These are phyloP conservation scores for Lactarius evosmus DNA, from an alignment of 768 basidiomycete genomes.

Conservation along the genomic window DNA sequence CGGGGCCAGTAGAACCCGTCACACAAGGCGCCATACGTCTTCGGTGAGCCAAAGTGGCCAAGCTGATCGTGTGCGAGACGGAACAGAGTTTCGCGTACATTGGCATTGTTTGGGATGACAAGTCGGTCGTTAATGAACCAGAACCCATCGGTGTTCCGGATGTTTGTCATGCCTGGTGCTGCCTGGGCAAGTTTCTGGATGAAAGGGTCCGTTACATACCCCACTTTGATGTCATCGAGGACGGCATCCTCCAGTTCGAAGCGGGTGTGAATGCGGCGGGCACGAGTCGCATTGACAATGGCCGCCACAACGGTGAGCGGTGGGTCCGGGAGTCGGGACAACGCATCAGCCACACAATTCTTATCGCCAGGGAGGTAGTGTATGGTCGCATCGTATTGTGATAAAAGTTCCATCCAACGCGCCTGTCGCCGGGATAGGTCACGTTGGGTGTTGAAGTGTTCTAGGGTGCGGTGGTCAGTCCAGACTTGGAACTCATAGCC, in stretches of 20 bases:
- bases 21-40: no score
- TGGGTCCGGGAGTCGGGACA: constrained; percentile 32
- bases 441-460: constrained; percentile 29
- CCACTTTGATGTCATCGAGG: no score
- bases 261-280: constrained; percentile 15
- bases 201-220: no score
- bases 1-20: constrained; percentile 26
- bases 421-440: constrained; percentile 32
- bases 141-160: no score
- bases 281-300: constrained; percentile 27
- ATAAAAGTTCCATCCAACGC: constrained; percentile 33
- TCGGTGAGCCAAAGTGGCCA: no score
- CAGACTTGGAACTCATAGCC: constrained; percentile 30
- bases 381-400: constrained; percentile 35
- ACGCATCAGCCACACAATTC: constrained; percentile 33
- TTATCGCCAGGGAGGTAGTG: constrained; percentile 33
- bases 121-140: no score
- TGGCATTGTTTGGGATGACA: no score
- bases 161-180: no score
- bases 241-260: no score
- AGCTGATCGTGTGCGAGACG: no score
- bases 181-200: no score
- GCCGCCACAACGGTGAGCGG: constrained; percentile 24
- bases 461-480: constrained; percentile 35
- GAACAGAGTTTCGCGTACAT: no score